Evolutionary conservation across 352 stramenopile genomes (phyloP), one percentile per base, ranked within the genome.

Genomic region (Globisporangium lucens): DNA sequence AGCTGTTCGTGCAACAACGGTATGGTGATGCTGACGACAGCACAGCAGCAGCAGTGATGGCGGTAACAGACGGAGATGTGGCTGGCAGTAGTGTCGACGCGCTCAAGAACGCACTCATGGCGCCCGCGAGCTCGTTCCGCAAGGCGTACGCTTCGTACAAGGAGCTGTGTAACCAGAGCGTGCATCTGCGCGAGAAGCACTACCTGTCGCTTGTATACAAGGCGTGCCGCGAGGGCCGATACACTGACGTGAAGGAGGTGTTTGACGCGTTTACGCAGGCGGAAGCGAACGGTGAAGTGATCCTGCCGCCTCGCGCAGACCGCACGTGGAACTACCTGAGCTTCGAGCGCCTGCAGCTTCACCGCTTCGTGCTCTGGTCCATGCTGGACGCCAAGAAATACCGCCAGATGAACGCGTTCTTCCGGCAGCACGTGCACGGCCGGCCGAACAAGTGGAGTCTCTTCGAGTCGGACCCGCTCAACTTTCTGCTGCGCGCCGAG

Each of bases 201-300:
- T 90, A 85, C 68, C 65, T 87, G 22, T 78, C 78, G 62, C 70
- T 91, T n/a, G 59, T 90, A 49, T 85, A 88, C 71, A 91, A 91
- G 56, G 81, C 83, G 9, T 80, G 67, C 33, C 65, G 76, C 15
- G 81, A 82, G 63, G 64, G 72, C 7, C 64, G 56, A 8, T 78
- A 73, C 38, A 66, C 68, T 35, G 59, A 69, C 8, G 75, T 88
- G n/a, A 70, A 66, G 63, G 27, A 36, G 22, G 67, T 75, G 24
- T 91, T 89, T 43, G 58, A 74, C 22, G 72, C 67, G 20, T 89
- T 89, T 38, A 38, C 68, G 15, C 65, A 68, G 17, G 74, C 82
- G 15, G 78, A 88, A 51, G 66, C 62, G 17, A 53, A 55, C 7
- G 70, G 70, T 5, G 46, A 70, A 12, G 71, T 89, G 30, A 15